A percentile compares a stretch with the other conserved stretches of the same genome.
Conservation (phyloP, 257 asterid genomes). For the Nicotiana noctiflora region DNA sequence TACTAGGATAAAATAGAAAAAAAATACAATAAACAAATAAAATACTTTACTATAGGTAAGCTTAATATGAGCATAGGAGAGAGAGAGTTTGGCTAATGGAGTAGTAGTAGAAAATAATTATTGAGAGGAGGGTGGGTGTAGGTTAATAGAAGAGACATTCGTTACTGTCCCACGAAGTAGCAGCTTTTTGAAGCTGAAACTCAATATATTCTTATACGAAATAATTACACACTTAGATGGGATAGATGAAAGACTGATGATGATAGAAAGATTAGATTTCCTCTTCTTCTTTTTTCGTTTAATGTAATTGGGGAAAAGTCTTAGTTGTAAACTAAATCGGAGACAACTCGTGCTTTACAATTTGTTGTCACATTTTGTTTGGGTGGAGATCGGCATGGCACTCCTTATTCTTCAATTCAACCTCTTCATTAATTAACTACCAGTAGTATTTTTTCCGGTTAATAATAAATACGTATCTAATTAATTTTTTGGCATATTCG, state of each 20-base stretch:
- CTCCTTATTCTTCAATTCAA: background rate
- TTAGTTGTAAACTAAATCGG: background rate
- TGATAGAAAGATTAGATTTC: background rate
- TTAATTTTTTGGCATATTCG: too few species aligned
- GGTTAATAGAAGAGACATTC: slow-evolving; percentile 17
- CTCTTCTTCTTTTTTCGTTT: background rate
- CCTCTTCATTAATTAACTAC: background rate
- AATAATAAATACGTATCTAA: too few species aligned
- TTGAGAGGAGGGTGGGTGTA: background rate
- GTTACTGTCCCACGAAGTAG: slow-evolving; percentile 23
- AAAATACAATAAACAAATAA: too few species aligned
- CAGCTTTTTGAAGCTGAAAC: slow-evolving; percentile 17
- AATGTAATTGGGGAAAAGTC: background rate
- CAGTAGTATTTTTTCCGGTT: too few species aligned
- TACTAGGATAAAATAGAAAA: too few species aligned
- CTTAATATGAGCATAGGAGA: background rate
- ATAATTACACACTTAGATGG: slow-evolving; percentile 15
- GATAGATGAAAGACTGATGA: slow-evolving; percentile 10
- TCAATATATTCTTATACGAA: background rate
- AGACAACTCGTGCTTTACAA: slow-evolving; percentile 5
- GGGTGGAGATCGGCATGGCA: background rate
- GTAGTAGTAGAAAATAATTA: background rate
- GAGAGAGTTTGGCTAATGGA: background rate
- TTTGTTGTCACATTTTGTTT: background rate
- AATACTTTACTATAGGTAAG: slow-evolving; percentile 8